Evolutionary conservation across 192 early-diverging fungal genomes (phyloP).

Genomic region (Linnemannia elongata): DNA sequence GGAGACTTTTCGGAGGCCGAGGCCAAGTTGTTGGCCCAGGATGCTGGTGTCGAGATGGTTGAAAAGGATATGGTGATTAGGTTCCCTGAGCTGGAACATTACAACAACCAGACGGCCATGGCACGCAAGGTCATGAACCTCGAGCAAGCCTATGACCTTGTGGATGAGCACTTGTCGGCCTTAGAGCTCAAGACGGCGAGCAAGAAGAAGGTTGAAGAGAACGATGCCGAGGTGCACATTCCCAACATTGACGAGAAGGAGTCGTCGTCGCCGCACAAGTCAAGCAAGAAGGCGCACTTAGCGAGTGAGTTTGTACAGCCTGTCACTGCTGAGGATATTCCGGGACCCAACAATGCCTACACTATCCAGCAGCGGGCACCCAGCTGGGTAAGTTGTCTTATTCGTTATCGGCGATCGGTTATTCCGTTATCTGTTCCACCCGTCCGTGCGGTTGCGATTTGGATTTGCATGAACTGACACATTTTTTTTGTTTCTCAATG

Average conservation of each 20-base stretch:
- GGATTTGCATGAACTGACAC: not conserved
- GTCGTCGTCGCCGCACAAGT: not conserved
- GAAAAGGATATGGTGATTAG: conserved; percentile 59
- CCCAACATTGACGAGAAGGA: conserved; percentile 18
- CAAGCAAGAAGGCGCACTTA: conserved; percentile 16
- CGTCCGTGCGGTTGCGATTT: not conserved
- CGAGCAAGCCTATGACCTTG: conserved; percentile 18
- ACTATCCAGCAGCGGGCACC: conserved; percentile 36
- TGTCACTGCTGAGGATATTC: conserved; percentile 12
- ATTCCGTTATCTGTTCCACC: not conserved
- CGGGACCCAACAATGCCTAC: conserved; percentile 33
- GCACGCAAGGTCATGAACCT: conserved; percentile 16
- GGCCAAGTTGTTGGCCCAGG: conserved; percentile 27
- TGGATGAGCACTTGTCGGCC: conserved; percentile 22
- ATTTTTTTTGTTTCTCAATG: not conserved
- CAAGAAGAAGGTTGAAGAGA: conserved; percentile 9
- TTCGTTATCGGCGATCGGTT: no score
- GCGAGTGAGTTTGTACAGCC: conserved; percentile 22
- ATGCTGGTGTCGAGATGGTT: conserved; percentile 55
- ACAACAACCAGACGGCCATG: conserved; percentile 20
- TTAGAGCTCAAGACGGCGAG: not conserved
- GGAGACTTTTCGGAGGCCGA: conserved; percentile 52
- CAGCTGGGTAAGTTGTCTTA: conserved; percentile 44
- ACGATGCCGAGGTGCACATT: conserved; percentile 6
- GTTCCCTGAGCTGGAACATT: conserved; percentile 38